Evolutionary conservation across 345 rosid species (phyloP).

Genomic region (Euphorbia lathyris): DNA sequence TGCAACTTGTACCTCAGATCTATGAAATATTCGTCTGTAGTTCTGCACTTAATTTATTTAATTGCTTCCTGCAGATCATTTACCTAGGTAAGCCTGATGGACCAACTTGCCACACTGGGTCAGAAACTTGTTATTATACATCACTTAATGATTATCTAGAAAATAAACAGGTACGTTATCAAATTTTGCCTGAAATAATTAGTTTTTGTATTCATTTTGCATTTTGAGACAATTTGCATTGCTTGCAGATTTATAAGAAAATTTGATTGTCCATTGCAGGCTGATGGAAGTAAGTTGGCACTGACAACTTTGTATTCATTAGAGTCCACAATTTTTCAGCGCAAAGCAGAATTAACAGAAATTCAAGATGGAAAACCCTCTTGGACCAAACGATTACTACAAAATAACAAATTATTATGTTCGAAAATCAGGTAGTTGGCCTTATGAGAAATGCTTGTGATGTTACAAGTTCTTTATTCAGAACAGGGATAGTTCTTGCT

Average conservation of each 20-base stretch:
- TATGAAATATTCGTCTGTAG: not conserved
- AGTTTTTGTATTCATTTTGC: not conserved
- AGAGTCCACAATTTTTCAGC: conserved; percentile 64
- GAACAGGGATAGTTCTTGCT: not conserved
- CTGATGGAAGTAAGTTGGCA: conserved; percentile 47
- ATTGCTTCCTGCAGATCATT: conserved; percentile 55
- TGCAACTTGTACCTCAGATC: conserved; percentile 5
- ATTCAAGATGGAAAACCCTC: conserved; percentile 65
- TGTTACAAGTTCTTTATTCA: not conserved
- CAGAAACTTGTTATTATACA: conserved; percentile 81
- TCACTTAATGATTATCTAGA: conserved; percentile 45
- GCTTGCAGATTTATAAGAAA: not conserved
- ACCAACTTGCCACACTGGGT: conserved; percentile 92
- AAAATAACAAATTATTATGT: conserved; percentile 50
- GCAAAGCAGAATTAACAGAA: conserved; percentile 55
- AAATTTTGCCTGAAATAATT: not conserved
- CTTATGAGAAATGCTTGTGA: not conserved
- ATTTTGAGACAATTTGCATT: not conserved
- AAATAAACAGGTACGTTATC: conserved; percentile 45
- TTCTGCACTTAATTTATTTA: not conserved
- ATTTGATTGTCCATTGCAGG: conserved; percentile 35
- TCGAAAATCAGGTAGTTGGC: conserved; percentile 64
- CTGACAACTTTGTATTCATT: conserved; percentile 57
- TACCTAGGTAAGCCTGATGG: conserved; percentile 93
- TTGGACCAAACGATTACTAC: conserved; percentile 63